Conservation (phyloP, 371 early-diverging fungal species). For the Batrachochytrium dendrobatidis region DNA sequence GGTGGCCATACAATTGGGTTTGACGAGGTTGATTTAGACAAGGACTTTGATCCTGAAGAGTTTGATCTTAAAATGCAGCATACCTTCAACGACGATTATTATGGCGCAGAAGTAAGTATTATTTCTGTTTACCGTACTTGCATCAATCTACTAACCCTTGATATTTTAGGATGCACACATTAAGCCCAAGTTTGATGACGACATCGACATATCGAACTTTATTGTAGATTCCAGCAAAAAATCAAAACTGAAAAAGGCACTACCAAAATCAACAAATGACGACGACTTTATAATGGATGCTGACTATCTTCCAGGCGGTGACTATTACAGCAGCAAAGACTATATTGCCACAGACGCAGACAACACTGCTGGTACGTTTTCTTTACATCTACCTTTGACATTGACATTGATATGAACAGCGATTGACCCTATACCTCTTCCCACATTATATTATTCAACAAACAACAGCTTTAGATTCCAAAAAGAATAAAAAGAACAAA, state of each 20-base stretch:
- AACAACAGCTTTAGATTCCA: constrained; percentile 16
- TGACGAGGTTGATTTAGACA: constrained; percentile 75
- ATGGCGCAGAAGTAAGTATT: constrained; percentile 36
- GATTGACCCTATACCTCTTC: no score
- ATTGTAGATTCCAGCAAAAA: constrained; percentile 12
- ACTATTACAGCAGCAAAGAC: constrained; percentile 31
- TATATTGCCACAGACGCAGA: background rate
- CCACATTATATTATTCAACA: background rate
- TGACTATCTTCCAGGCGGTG: constrained; percentile 73
- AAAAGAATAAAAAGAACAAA: constrained; percentile 27
- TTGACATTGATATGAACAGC: no score
- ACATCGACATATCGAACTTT: constrained; percentile 62
- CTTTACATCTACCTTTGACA: constrained; percentile 1
- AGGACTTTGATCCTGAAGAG: constrained; percentile 80
- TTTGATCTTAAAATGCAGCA: constrained; percentile 75
- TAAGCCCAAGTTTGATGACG: constrained; percentile 83
- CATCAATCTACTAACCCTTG: no score
- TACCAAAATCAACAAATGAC: constrained; percentile 23
- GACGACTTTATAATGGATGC: constrained; percentile 82
- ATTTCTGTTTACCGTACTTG: background rate
- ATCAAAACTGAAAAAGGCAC: background rate
- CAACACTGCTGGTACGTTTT: background rate
- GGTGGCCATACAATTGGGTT: constrained; percentile 60
- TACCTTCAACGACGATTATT: constrained; percentile 70
- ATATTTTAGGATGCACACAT: constrained; percentile 32